A percentile compares a stretch with the other conserved stretches of the same genome.
Conservation (phyloP, 495 filamentous ascomycete species). For the Xylaria castorea region DNA sequence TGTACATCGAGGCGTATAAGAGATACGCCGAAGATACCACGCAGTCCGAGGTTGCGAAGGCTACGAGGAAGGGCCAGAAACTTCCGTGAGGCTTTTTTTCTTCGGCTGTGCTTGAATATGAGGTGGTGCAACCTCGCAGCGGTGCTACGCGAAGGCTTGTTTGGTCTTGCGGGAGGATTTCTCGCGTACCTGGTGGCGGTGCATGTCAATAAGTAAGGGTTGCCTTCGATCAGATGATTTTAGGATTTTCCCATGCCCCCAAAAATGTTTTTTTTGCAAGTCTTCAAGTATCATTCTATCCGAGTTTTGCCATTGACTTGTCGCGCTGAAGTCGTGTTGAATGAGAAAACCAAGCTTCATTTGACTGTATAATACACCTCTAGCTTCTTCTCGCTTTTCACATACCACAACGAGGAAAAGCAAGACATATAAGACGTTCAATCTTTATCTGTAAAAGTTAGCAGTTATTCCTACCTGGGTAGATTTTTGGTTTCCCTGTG, state of each 20-base stretch:
- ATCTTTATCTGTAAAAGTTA: not conserved
- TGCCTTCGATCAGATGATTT: not conserved
- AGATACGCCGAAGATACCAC: slow-evolving; percentile 77
- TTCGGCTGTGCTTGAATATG: not conserved
- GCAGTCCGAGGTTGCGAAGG: slow-evolving; percentile 72
- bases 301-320: not conserved
- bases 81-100: slow-evolving; percentile 56
- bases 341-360: not conserved
- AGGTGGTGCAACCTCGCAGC: not conserved
- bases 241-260: not conserved
- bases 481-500: not conserved
- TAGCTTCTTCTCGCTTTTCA: not conserved
- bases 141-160: not conserved
- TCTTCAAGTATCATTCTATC: not conserved
- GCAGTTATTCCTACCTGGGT: not conserved
- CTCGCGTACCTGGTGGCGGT: slow-evolving; percentile 12
- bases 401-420: not conserved
- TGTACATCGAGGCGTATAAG: slow-evolving; percentile 69
- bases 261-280: not conserved
- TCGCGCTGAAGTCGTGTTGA: not conserved
- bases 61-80: slow-evolving; percentile 65
- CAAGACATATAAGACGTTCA: not conserved
- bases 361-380: not conserved
- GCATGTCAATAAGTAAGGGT: not conserved
- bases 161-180: not conserved